These are phyloP conservation scores for Penicillium griseofulvum DNA, from an alignment of 2,329 filamentous ascomycete species.

Conservation along the genomic window DNA sequence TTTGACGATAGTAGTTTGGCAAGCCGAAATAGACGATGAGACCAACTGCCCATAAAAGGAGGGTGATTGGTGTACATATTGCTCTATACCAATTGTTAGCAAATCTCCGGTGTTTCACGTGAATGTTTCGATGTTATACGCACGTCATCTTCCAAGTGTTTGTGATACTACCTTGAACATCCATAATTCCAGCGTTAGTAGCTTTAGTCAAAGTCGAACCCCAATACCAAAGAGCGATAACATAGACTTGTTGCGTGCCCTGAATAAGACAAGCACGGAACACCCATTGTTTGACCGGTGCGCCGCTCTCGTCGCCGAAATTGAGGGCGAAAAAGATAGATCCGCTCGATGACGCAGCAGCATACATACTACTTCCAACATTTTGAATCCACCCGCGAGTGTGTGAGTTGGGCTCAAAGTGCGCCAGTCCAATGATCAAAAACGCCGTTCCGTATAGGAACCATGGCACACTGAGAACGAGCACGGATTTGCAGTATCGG, in stretches of 20 bases:
- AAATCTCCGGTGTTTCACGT: not conserved
- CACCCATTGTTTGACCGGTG: slow-evolving; percentile 64
- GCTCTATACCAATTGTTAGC: slow-evolving; percentile 38
- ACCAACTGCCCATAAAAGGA: slow-evolving; percentile 58
- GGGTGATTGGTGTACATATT: slow-evolving; percentile 57
- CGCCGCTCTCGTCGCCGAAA: slow-evolving; percentile 63
- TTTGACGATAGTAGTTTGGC: slow-evolving; percentile 64
- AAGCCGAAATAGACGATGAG: slow-evolving; percentile 59
- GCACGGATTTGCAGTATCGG: slow-evolving; percentile 56
- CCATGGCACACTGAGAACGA: slow-evolving; percentile 60
- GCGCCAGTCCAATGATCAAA: slow-evolving; percentile 61
- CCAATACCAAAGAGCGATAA: slow-evolving; percentile 66
- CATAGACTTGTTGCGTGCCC: slow-evolving; percentile 65
- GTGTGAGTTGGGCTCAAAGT: slow-evolving; percentile 46
- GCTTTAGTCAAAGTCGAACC: slow-evolving; percentile 54
- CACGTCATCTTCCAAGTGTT: slow-evolving; percentile 48
- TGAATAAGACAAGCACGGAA: slow-evolving; percentile 65
- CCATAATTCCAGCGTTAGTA: slow-evolving; percentile 43
- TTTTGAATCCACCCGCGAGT: slow-evolving; percentile 57
- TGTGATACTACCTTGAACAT: slow-evolving; percentile 37
- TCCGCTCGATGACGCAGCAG: slow-evolving; percentile 61
- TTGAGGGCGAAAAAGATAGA: slow-evolving; percentile 66
- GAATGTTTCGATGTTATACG: slow-evolving; percentile 10
- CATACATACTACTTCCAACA: slow-evolving; percentile 61
- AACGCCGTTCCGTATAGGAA: slow-evolving; percentile 63